Evolutionary conservation across 345 rosid genomes (phyloP).

Genomic region (Brassica rapa): DNA sequence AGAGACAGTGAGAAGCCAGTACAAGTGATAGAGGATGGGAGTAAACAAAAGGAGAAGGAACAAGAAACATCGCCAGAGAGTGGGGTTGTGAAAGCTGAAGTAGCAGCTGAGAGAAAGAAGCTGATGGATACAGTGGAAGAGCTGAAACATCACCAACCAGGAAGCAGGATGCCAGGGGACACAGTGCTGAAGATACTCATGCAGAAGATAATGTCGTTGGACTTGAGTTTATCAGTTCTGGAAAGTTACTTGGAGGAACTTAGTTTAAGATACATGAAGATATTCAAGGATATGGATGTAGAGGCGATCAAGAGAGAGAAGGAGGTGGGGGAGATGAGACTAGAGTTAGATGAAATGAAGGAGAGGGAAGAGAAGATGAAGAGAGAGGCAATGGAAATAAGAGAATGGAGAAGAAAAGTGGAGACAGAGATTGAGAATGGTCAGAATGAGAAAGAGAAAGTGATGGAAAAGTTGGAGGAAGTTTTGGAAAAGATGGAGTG

Average conservation of each 20-base stretch:
- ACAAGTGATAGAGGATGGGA: slow-evolving; percentile 39
- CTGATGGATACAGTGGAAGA: slow-evolving; percentile 59
- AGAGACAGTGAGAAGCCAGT: slow-evolving; percentile 29
- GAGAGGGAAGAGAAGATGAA: slow-evolving; percentile 52
- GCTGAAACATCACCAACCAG: slow-evolving; percentile 73
- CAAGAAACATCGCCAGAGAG: slow-evolving; percentile 41
- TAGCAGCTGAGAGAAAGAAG: slow-evolving; percentile 22
- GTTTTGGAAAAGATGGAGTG: slow-evolving; percentile 53
- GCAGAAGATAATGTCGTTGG: slow-evolving; percentile 88
- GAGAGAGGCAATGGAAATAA: slow-evolving; percentile 61
- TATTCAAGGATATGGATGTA: slow-evolving; percentile 69
- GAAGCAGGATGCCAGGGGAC: slow-evolving; percentile 88
- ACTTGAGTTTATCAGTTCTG: slow-evolving; percentile 72
- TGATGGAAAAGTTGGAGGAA: slow-evolving; percentile 44
- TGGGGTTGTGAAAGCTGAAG: slow-evolving; percentile 41
- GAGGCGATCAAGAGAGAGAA: slow-evolving; percentile 54
- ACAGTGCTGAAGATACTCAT: slow-evolving; percentile 81
- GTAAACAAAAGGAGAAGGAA: slow-evolving; percentile 43
- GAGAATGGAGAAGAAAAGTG: slow-evolving; percentile 60
- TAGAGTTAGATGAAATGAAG: slow-evolving; percentile 51
- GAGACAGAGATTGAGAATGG: slow-evolving; percentile 47
- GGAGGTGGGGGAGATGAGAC: slow-evolving; percentile 51
- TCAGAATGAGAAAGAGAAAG: slow-evolving; percentile 35
- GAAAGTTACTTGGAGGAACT: slow-evolving; percentile 88
- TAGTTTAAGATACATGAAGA: slow-evolving; percentile 61